Conservation (phyloP, 2,329 filamentous ascomycete species). For the Coleophoma cylindrospora region DNA sequence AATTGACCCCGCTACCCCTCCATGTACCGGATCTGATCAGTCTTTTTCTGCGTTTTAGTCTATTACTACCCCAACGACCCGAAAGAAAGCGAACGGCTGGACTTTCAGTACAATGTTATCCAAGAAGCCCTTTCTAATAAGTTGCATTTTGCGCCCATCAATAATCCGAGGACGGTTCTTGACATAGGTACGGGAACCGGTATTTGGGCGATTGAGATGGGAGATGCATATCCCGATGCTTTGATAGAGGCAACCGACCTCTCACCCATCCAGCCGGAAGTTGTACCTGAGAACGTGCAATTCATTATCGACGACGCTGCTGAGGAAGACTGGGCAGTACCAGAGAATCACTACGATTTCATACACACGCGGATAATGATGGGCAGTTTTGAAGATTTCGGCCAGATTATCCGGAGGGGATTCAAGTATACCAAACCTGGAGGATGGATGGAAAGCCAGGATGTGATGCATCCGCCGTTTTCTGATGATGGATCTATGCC, state of each 20-base stretch:
- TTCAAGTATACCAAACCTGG: slow-evolving; percentile 8
- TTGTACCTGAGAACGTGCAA: slow-evolving; percentile 65
- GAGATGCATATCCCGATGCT: slow-evolving; percentile 51
- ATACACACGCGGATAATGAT: slow-evolving; percentile 50
- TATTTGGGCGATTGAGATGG: slow-evolving; percentile 64
- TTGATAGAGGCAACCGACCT: slow-evolving; percentile 57
- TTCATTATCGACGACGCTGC: slow-evolving; percentile 48
- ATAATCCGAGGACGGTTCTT: slow-evolving; percentile 32
- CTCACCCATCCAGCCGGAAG: slow-evolving; percentile 57
- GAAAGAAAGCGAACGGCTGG: slow-evolving; percentile 38
- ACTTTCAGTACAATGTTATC: slow-evolving; percentile 40
- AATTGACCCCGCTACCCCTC: no score
- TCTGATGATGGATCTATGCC: slow-evolving; percentile 41
- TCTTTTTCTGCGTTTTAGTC: neutral
- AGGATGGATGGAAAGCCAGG: slow-evolving; percentile 10
- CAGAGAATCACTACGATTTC: slow-evolving; percentile 45
- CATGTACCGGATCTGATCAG: neutral
- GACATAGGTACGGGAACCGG: slow-evolving; percentile 45
- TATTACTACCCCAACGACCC: slow-evolving; percentile 36
- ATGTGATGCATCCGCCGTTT: slow-evolving; percentile 7
- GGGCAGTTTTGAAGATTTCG: slow-evolving; percentile 52
- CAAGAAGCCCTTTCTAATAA: slow-evolving; percentile 31
- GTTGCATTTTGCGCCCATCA: slow-evolving; percentile 36
- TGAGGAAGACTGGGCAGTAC: slow-evolving; percentile 36
- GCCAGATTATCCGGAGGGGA: slow-evolving; percentile 16